phyloP scores from a whole-genome alignment of 1,284 basidiomycete genomes.

The Chalciporus sp. region DNA sequence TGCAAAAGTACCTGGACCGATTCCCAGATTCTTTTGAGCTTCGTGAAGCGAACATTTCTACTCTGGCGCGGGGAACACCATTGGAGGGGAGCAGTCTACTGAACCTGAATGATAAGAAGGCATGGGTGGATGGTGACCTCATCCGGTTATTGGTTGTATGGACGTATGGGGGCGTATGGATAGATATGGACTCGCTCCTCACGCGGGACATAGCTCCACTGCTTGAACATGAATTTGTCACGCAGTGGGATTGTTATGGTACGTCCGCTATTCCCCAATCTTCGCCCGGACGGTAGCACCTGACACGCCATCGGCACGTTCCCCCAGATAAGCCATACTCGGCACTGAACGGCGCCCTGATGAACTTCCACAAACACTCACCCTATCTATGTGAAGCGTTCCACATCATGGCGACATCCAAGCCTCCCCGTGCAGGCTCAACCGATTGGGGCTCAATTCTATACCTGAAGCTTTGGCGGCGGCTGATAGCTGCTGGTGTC shows the following conservation, averaged over 20 bases:
- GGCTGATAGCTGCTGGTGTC: conserved; percentile 69
- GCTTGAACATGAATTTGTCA: conserved; percentile 91
- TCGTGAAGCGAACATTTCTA: conserved; percentile 65
- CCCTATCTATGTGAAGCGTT: conserved; percentile 96
- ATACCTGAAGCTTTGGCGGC: conserved; percentile 88
- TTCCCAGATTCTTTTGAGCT: conserved; percentile 77
- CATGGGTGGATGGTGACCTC: conserved; percentile 92
- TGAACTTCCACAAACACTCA: conserved; percentile 87
- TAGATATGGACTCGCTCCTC: conserved; percentile 93
- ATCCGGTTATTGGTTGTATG: conserved; percentile 83
- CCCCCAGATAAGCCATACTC: conserved; percentile 81
- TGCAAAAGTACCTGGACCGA: conserved; percentile 58
- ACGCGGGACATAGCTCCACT: conserved; percentile 84
- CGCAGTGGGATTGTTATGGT: conserved; percentile 98
- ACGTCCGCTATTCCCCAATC: conserved; percentile 29
- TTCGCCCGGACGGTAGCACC: not conserved
- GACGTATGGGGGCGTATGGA: conserved; percentile 90
- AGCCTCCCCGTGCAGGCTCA: conserved; percentile 72
- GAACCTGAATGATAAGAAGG: conserved; percentile 68
- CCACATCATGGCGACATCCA: conserved; percentile 79
- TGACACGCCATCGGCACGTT: not conserved
- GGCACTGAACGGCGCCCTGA: conserved; percentile 88
- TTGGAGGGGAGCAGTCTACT: conserved; percentile 68
- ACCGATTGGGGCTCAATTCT: conserved; percentile 92
- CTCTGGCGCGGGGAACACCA: conserved; percentile 73